Conservation (phyloP, 768 basidiomycete genomes). For the Mrakia frigida region DNA sequence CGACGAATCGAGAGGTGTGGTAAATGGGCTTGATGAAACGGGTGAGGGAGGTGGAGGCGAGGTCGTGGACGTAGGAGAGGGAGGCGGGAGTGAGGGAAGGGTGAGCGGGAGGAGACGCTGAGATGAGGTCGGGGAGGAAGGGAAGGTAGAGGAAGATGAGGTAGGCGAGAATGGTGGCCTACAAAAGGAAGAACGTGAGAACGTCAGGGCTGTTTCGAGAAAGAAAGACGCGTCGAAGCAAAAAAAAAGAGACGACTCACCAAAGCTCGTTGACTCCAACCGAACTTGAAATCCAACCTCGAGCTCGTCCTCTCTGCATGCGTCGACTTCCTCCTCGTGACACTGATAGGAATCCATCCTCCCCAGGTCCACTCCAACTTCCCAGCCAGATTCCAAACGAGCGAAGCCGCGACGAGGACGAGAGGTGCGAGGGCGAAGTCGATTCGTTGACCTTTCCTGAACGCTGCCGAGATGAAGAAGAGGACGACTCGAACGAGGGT, state of each 20-base stretch:
- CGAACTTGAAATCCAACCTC: slow-evolving; percentile 4
- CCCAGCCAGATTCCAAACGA: not conserved
- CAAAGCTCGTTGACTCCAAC: not conserved
- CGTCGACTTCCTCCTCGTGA: slow-evolving; percentile 3
- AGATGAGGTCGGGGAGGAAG: not conserved
- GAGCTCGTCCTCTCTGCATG: not conserved
- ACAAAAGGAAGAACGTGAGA: too few species aligned
- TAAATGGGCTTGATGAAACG: not conserved
- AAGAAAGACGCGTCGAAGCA: not conserved
- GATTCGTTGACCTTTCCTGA: not conserved
- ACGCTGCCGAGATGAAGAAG: not conserved
- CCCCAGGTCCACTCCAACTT: not conserved
- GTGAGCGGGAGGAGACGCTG: not conserved
- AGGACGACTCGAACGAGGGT: slow-evolving; percentile 3
- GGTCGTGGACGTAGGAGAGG: not conserved
- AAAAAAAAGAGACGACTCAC: not conserved
- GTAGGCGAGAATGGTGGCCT: not conserved
- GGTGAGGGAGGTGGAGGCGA: not conserved
- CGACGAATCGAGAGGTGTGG: not conserved
- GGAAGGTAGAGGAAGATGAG: not conserved
- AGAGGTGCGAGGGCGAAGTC: not conserved
- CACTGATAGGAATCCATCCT: not conserved
- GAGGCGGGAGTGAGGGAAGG: not conserved
- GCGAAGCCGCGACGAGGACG: not conserved
- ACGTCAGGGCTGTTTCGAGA: too few species aligned